Evolutionary conservation across 805 yeast genomes (phyloP), one percentile per base, ranked within the genome.

Genomic region (Nakazawaea anatomiae): DNA sequence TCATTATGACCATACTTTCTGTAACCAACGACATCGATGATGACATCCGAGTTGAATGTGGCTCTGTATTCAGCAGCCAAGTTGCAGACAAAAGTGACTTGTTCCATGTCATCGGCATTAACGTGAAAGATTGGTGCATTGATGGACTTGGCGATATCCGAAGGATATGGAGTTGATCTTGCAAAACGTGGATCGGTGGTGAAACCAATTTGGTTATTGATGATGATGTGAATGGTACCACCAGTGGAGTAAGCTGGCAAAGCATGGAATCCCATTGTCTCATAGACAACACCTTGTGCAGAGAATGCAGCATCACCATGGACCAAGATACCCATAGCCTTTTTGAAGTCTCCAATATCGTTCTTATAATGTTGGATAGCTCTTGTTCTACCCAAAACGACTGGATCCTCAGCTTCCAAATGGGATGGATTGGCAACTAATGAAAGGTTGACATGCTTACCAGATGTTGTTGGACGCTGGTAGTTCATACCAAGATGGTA

Each of bases 261-360:
- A 62, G 83, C 81, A 61, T 88, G 80, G 74, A 94, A 87, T 52
- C 98, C 98, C 87, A 92, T 84, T 50, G 99, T 92, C 76, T 94
- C 99, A 73, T 94, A 94, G 53, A 94, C 97, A 52, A 94, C 95
- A 83, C 99, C 99, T 75, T 94, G 99, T 57, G 87, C 99, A 43
- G 97, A 91, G 67, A 94, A 91, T 39, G 99, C 99, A 52, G 99
- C 96, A 71, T 94, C 99, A 79, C 99, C 99, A 70, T 94, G 99
- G 70, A 94, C 77, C 70, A 94, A 77, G 54, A 94, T 87, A 57
- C 94, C 86, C 79, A 94, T 76, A 44, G 98, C 97, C 74, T 90
- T 92, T 61, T 83, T 76, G 75, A 76, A 87, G 43, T 77, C 80
- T 56, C 90, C 90, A 57, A 87, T 82, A 66, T 94, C 98, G 62